Evolutionary conservation across 2,329 filamentous ascomycete species (phyloP), one percentile per base, ranked within the genome.

Genomic region (Leptographium radiaticola): DNA sequence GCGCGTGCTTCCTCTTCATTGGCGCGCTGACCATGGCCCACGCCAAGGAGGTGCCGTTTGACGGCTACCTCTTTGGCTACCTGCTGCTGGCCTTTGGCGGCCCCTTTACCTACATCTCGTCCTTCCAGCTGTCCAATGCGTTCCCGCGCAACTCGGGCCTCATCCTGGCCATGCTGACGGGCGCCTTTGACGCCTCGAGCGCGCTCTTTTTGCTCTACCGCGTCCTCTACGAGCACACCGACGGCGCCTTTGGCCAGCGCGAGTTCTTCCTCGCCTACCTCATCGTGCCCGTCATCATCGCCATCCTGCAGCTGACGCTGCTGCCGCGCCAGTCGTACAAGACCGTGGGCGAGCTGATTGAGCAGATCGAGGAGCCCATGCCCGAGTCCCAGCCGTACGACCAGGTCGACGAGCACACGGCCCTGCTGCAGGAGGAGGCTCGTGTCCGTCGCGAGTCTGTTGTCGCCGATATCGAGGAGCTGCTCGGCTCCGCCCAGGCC

Each of bases 71-170:
- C 20, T 71, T 80, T 6, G 87, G 86, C 16, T 90, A 91, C 66
- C 72, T 90, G 25, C 80, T 88, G 53, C 75, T 93, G 9, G 85
- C 87, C 0, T 74, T 91, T 1, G 88, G 87, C 20, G 88, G 87
- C 0, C 86, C 87, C 2, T 90, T 89, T 62, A 79, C 87, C 51
- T 93, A 89, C 67, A 87, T 93, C 55, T 83, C 86, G 10, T 86
- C 84, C 4, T 91, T 91, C 67, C 87, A 93, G 65, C 77, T 93
- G 42, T 89, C 86, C 42, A 93, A 93, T 66, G 83, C 87, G 3
- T 91, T 94, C 63, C 87, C 87, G 1, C 76, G 76, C 50, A 77
- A 84, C 62, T 86, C 86, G 1, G 87, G 87, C 2, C 71, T 88
- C n/a, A 88, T 94, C 58, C 72, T 94, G 10, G 87, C 88, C 2